A percentile compares a stretch with the other conserved stretches of the same genome.
phyloP scores from a whole-genome alignment of 2,329 filamentous ascomycete genomes.

The Plectosphaerella plurivora region DNA sequence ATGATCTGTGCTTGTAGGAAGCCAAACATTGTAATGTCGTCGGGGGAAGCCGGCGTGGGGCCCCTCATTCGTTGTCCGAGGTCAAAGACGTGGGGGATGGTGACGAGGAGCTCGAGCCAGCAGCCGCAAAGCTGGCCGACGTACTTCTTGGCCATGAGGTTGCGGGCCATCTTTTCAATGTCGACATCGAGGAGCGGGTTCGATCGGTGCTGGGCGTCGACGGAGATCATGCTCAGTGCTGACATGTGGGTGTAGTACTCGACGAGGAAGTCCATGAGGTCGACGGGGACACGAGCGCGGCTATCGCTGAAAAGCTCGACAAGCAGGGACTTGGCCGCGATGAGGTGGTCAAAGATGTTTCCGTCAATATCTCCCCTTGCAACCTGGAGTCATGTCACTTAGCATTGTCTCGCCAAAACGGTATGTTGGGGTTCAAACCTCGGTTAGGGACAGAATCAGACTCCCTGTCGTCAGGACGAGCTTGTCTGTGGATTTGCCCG shows the following conservation, averaged over 20 bases:
- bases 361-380: conserved; percentile 39
- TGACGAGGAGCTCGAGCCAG: conserved; percentile 31
- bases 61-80: conserved; percentile 34
- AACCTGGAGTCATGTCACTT: conserved; percentile 17
- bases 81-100: conserved; percentile 35
- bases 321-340: conserved; percentile 36
- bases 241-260: conserved; percentile 45
- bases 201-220: conserved; percentile 22
- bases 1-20: conserved; percentile 36
- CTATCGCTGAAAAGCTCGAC: conserved; percentile 27
- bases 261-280: conserved; percentile 38
- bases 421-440: conserved; percentile 25
- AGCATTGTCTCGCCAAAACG: background rate
- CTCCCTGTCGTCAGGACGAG: conserved; percentile 38
- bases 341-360: conserved; percentile 39
- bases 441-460: conserved; percentile 40
- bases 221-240: conserved; percentile 41
- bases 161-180: conserved; percentile 22
- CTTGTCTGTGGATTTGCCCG: conserved; percentile 10
- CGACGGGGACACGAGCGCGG: conserved; percentile 24
- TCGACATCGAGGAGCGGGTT: conserved; percentile 24
- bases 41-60: conserved; percentile 26
- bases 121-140: conserved; percentile 31
- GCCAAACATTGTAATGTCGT: conserved; percentile 38
- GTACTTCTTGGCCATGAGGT: conserved; percentile 24